Percentiles rank a stretch among this genome's conserved stretches.
Conservation (phyloP, 495 filamentous ascomycete species). For the Aspergillus nidulans region DNA sequence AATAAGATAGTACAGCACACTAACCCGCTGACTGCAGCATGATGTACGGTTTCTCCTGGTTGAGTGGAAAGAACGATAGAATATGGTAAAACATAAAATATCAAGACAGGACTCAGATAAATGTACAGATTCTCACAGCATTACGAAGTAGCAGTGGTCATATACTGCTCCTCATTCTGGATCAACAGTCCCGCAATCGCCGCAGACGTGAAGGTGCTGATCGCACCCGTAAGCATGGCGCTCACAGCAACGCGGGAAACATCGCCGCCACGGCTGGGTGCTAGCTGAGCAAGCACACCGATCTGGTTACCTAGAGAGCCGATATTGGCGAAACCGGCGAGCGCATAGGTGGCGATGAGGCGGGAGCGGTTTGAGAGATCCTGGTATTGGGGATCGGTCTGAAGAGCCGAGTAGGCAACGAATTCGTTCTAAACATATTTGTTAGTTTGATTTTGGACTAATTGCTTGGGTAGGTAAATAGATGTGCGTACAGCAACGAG, state of each 20-base stretch:
- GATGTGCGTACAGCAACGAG: conserved; percentile 57
- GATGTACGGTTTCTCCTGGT: neutral
- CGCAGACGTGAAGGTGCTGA: conserved; percentile 77
- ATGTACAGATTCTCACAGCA: neutral
- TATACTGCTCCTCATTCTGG: conserved; percentile 45
- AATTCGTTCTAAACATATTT: conserved; percentile 53
- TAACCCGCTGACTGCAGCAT: neutral
- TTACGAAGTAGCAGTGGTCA: neutral
- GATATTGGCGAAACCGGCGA: conserved; percentile 79
- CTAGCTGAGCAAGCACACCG: conserved; percentile 76
- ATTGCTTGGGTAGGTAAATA: neutral
- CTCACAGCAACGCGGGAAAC: conserved; percentile 71
- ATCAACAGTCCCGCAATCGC: conserved; percentile 74
- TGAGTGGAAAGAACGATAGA: neutral
- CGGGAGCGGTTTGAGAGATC: conserved; percentile 62
- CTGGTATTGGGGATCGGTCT: conserved; percentile 40
- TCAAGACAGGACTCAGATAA: neutral
- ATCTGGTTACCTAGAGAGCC: conserved; percentile 81
- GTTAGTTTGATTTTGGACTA: conserved; percentile 6
- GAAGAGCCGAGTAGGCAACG: conserved; percentile 54
- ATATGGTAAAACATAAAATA: neutral
- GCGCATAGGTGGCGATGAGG: conserved; percentile 66
- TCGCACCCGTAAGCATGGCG: conserved; percentile 71
- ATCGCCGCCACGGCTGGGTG: conserved; percentile 67
- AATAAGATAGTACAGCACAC: neutral